Conservation (phyloP, 768 basidiomycete genomes). For the Xanthoconium purpureum region DNA sequence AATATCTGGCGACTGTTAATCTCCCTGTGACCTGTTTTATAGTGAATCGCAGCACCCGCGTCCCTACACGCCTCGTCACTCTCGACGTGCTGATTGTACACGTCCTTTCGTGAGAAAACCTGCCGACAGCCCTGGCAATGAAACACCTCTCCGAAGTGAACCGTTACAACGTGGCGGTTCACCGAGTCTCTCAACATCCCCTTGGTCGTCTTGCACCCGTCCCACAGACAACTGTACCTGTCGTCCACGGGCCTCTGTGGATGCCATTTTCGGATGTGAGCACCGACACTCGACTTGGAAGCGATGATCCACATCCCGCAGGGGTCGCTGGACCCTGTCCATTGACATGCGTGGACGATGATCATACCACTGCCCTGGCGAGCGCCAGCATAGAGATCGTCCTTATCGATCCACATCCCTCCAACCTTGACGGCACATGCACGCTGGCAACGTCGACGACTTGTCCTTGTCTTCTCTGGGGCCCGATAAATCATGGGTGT, state of each 20-base stretch:
- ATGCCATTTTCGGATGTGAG: slow-evolving; percentile 12
- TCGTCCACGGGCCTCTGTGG: not conserved
- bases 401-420: slow-evolving; percentile 7
- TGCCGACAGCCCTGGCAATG: not conserved
- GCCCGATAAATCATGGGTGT: not conserved
- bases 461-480: not conserved
- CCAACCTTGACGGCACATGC: not conserved
- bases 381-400: not conserved
- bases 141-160: slow-evolving; percentile 5
- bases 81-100: slow-evolving; percentile 5
- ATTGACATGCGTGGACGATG: slow-evolving; percentile 10
- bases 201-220: not conserved
- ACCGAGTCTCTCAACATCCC: slow-evolving; percentile 1
- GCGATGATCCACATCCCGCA: slow-evolving; percentile 13
- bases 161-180: slow-evolving; percentile 6
- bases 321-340: not conserved
- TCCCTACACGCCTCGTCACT: not conserved
- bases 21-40: not conserved
- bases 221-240: not conserved
- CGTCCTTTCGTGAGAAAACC: slow-evolving; percentile 3
- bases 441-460: not conserved
- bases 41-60: not conserved
- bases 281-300: not conserved
- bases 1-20: not conserved
- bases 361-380: not conserved